Evolutionary conservation across 163 green algal genomes (phyloP).

Genomic region (Scenedesmus sp.): DNA sequence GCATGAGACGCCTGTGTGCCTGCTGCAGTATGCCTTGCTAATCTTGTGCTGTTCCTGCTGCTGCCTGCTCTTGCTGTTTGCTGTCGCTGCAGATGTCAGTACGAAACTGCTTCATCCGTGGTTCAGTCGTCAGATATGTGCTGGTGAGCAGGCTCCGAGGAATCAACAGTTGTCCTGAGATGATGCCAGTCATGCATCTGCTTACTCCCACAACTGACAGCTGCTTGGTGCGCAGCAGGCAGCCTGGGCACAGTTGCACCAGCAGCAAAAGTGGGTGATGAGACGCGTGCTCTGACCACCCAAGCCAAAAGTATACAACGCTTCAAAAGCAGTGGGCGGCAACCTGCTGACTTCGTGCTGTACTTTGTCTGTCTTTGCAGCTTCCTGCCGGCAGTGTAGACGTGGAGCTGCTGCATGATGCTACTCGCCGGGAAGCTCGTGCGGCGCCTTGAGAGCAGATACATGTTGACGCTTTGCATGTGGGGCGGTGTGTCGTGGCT

Average conservation of each 20-base stretch:
- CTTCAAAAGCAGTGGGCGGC: too few relatives aligned
- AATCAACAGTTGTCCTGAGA: background rate
- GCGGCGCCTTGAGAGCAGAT: background rate
- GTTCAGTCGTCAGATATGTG: constrained; percentile 98
- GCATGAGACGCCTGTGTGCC: background rate
- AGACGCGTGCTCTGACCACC: too few relatives aligned
- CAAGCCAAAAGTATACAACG: too few relatives aligned
- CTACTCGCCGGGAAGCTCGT: constrained; percentile 92
- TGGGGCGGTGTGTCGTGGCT: background rate
- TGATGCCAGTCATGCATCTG: background rate
- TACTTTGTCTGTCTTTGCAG: constrained; percentile 61
- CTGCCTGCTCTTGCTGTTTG: background rate
- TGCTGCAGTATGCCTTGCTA: background rate
- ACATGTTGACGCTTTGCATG: background rate
- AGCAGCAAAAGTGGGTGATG: too few relatives aligned
- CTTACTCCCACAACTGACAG: background rate
- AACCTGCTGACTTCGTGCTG: background rate
- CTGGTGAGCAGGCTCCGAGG: constrained; percentile 67
- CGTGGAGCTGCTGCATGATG: constrained; percentile 98
- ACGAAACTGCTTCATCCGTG: constrained; percentile 98
- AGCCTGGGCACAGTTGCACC: too few relatives aligned
- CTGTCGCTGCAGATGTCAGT: constrained; percentile 89
- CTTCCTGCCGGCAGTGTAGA: constrained; percentile 94
- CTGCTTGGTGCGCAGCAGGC: too few relatives aligned
- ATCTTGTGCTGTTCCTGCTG: background rate